phyloP scores from a whole-genome alignment of 169 alveolate genomes.

The Babesia bigemina region DNA sequence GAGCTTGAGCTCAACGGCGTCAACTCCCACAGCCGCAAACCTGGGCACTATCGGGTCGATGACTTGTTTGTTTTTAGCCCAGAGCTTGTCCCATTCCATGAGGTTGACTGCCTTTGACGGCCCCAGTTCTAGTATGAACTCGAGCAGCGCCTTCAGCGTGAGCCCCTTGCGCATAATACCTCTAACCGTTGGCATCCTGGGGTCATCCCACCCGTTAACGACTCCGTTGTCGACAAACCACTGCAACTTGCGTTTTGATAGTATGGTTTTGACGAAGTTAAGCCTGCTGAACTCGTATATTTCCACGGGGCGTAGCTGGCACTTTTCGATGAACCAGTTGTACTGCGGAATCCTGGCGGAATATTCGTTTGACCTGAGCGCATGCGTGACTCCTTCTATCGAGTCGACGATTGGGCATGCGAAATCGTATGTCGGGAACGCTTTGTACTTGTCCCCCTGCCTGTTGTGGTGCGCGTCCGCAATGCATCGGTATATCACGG shows the following conservation, averaged over 20 bases:
- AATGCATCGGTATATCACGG: conserved; percentile 94
- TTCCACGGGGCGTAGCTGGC: conserved; percentile 86
- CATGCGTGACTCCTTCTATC: conserved; percentile 97
- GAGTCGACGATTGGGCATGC: conserved; percentile 99
- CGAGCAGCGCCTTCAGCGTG: conserved; percentile 94
- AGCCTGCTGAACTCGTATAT: conserved; percentile 94
- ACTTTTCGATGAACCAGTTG: conserved; percentile 90
- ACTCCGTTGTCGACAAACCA: conserved; percentile 92
- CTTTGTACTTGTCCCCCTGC: conserved; percentile 91
- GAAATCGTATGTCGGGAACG: conserved; percentile 98
- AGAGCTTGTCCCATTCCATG: conserved; percentile 99
- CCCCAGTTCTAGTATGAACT: conserved; percentile 96
- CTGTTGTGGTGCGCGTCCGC: conserved; percentile 92
- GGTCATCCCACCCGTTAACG: conserved; percentile 97
- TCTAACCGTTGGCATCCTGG: conserved; percentile 97
- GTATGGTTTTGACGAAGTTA: conserved; percentile 91
- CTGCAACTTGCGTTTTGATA: conserved; percentile 94
- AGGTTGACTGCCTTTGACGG: conserved; percentile 94
- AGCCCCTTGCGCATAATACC: conserved; percentile 98
- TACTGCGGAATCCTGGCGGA: conserved; percentile 95
- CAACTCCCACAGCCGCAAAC: conserved; percentile 88
- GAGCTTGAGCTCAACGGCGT: conserved; percentile 57
- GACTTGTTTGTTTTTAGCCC: conserved; percentile 95
- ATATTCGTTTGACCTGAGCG: conserved; percentile 97
- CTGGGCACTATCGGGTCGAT: conserved; percentile 95